Base-by-base conservation (phyloP, 768 basidiomycete species). In the Suillus clintonianus region DNA sequence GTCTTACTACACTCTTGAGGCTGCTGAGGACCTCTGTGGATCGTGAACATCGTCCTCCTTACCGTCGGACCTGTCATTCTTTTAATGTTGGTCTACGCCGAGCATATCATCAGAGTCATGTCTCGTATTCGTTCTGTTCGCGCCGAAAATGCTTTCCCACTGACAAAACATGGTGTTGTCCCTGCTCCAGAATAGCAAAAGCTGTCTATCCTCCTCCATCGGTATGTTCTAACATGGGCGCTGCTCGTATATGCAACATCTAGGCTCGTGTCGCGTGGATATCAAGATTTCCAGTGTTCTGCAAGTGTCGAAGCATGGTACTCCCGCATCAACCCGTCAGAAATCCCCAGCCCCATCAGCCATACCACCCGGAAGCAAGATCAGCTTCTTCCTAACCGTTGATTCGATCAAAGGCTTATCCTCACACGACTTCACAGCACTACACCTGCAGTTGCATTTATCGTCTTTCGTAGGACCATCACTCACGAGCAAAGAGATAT, bases 1-100 rank as follows among this genome's bases (percentile, higher is more conserved):
- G 83, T 94, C 95, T 9, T 98, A 98, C 86, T 98, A 95, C 85
- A 93, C 91, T 65, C 92, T 98, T 70, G 89, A 97, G 81, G 94
- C 95, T 63, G 86, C 88, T 60, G 95, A 97, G 82, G 94, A 97
- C 85, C 79, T 2, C 65, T 92, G 56, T 80, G 86, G 39, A 82
- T 82, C 4, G 76, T 79, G 71, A 88, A 93, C 69, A 78, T 91
- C 27, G 74, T 86, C 9, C 70, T 88, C 19, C 80, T 93, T 22
- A 75, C 86, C n/a, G 74, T 83, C n/a, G 89, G 89, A 0, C 91
- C 91, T 0, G 72, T 89, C 54, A 50, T 84, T 22, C 71, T 88
- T 3, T 64, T 84, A 1, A 73, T 85, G 4, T 72, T 89, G 8
- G 69, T 83, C 1, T 76, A 72, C 45, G 78, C 75, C 62, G 71